A percentile compares a stretch with the other conserved stretches of the same genome.
phyloP scores from a whole-genome alignment of 345 rosid genomes.

The Populus ilicifolia region DNA sequence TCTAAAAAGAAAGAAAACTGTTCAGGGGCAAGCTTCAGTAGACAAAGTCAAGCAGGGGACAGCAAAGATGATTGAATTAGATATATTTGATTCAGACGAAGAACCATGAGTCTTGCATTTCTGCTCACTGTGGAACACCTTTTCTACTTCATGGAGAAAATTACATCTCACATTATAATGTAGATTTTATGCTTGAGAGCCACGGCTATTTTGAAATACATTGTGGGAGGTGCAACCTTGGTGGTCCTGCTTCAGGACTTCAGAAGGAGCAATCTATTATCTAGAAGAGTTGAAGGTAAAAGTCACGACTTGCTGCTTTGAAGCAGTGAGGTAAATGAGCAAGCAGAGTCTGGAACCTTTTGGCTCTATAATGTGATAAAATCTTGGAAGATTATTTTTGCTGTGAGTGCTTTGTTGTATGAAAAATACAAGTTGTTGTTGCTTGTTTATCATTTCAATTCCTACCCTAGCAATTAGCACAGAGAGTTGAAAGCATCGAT shows the following conservation, averaged over 20 bases:
- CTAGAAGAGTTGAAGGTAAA: not conserved
- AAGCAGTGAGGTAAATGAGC: not conserved
- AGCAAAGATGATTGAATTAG: slow-evolving; percentile 67
- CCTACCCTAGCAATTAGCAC: not conserved
- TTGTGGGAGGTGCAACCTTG: too few species aligned
- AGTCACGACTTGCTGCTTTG: not conserved
- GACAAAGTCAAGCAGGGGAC: slow-evolving; percentile 25
- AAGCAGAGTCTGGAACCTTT: not conserved
- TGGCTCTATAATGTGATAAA: not conserved
- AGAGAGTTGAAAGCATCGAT: not conserved
- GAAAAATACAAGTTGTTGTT: not conserved
- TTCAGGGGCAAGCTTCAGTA: slow-evolving; percentile 18
- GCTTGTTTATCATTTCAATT: not conserved
- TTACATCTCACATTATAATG: not conserved
- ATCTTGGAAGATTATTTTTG: not conserved
- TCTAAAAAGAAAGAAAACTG: slow-evolving; percentile 48
- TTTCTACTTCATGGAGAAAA: too few species aligned
- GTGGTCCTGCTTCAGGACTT: too few species aligned
- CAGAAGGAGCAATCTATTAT: too few species aligned
- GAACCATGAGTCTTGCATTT: slow-evolving; percentile 31
- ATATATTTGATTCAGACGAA: slow-evolving; percentile 64
- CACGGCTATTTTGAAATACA: not conserved
- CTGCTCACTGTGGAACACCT: too few species aligned
- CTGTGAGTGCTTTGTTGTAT: too few species aligned
- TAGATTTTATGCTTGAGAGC: not conserved